These are phyloP conservation scores for Rhodotorula sp. DNA, from an alignment of 1,284 basidiomycete genomes.

Conservation along the genomic window DNA sequence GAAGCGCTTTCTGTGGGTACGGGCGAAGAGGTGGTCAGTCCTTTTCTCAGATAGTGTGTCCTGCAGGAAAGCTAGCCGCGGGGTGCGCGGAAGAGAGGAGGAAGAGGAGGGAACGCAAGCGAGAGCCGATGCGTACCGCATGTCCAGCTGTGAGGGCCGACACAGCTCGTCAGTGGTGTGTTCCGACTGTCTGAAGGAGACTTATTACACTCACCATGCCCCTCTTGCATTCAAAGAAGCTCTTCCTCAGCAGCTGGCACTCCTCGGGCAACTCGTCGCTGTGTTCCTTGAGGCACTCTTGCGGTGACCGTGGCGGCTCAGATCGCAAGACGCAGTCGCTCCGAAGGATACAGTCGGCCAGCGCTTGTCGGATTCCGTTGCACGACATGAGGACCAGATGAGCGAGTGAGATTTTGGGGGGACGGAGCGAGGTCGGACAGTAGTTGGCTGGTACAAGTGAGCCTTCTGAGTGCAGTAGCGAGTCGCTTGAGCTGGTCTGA, in stretches of 20 bases:
- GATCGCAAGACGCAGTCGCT: slow-evolving; percentile 75
- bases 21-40: not conserved
- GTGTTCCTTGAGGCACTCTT: slow-evolving; percentile 73
- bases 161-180: not conserved
- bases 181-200: no score
- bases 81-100: no score
- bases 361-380: slow-evolving; percentile 65
- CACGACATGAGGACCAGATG: slow-evolving; percentile 61
- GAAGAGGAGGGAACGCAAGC: not conserved
- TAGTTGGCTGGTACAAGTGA: not conserved
- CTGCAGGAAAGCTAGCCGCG: no score
- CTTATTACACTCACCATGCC: slow-evolving; percentile 64
- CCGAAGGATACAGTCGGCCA: slow-evolving; percentile 73
- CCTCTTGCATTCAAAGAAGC: slow-evolving; percentile 80
- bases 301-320: slow-evolving; percentile 41
- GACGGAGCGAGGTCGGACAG: not conserved
- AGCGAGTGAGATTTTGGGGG: not conserved
- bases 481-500: no score
- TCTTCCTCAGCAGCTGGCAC: slow-evolving; percentile 69
- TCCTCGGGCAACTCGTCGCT: slow-evolving; percentile 68
- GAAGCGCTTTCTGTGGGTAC: slow-evolving; percentile 34
- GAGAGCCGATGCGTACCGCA: slow-evolving; percentile 25
- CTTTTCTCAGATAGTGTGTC: no score
- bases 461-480: no score
- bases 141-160: slow-evolving; percentile 29